A percentile compares a stretch with the other conserved stretches of the same genome.
These are phyloP conservation scores for Dioscorea alata DNA, from an alignment of 106 monocot species.

Conservation along the genomic window DNA sequence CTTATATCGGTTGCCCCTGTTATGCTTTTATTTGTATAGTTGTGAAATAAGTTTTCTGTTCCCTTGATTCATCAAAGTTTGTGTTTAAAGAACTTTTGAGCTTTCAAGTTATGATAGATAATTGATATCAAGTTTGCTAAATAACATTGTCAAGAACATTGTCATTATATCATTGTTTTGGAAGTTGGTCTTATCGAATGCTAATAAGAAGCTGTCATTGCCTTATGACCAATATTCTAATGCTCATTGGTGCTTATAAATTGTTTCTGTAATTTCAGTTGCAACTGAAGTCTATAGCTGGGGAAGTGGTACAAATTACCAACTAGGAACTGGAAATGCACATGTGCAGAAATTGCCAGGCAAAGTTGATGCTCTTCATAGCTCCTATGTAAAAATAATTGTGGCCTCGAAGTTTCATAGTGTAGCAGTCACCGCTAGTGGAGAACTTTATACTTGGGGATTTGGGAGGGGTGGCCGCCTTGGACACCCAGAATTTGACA, in stretches of 20 bases:
- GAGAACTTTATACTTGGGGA: slow-evolving; percentile 97
- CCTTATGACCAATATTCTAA: no score
- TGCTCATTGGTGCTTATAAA: not conserved
- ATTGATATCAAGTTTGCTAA: no score
- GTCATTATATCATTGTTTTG: no score
- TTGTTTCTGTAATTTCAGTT: slow-evolving; percentile 49
- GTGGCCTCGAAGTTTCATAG: slow-evolving; percentile 94
- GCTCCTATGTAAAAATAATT: slow-evolving; percentile 49
- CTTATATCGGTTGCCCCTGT: no score
- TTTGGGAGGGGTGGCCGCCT: slow-evolving; percentile 97
- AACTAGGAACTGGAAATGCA: slow-evolving; percentile 97
- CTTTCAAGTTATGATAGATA: no score
- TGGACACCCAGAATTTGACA: slow-evolving; percentile 98
- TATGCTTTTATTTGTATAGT: no score
- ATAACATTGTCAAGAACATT: no score
- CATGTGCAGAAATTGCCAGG: slow-evolving; percentile 92
- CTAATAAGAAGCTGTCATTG: no score
- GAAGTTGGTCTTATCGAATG: no score
- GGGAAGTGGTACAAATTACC: slow-evolving; percentile 99
- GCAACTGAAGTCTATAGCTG: slow-evolving; percentile 87
- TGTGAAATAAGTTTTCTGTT: no score
- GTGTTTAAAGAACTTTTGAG: no score
- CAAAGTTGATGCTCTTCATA: slow-evolving; percentile 91
- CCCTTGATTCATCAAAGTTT: no score
- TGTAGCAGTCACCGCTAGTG: slow-evolving; percentile 63